Evolutionary conservation across 371 early-diverging fungal genomes (phyloP), one percentile per base, ranked within the genome.

Genomic region (Coemansia sp.): DNA sequence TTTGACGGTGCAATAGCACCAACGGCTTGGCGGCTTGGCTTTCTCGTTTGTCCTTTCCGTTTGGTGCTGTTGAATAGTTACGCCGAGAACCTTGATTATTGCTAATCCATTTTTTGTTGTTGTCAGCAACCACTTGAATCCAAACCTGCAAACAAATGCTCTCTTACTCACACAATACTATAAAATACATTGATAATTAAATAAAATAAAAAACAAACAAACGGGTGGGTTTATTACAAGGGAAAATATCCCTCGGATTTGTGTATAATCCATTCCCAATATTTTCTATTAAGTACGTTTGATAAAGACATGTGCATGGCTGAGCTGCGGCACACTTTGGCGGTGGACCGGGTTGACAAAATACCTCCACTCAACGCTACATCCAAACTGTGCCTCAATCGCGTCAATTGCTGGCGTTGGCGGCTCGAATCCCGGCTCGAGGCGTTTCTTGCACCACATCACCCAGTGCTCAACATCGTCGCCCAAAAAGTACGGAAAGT

Each of bases 401-500:
- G 61, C 69, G 14, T 60, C 23, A 16, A 56, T 39, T 9, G 71
- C 71, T 2, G 60, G 61, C 11, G 44, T 62, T 9, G 74, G 65
- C 9, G 71, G 59, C 9, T 16, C 67, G 20, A 62, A 63, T 30
- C 81, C 71, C 5, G 80, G 71, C n/a, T 39, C n/a, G 47, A 87
- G 69, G 2, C 77, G 82, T 28, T 62, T 71, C 42, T 78, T 78
- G 53, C 86, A 85, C 88, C 88, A 88, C 30, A 88, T 70, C 52
- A 88, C 75, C 59, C 82, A 68, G 65, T 87, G 88, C 21, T 80
- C 71, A 33, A 86, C 83, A 30, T 73, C 82, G 55, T 82, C 82
- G 40, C 80, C 84, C 0, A 83, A 69, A 16, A 84, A 79, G 58
- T 87, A 87, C 40, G 87, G 88, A 54, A 84, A 88, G 58, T 87